These are phyloP conservation scores for Cunninghamia lanceolata DNA, from an alignment of 75 land plant species.

Conservation along the genomic window DNA sequence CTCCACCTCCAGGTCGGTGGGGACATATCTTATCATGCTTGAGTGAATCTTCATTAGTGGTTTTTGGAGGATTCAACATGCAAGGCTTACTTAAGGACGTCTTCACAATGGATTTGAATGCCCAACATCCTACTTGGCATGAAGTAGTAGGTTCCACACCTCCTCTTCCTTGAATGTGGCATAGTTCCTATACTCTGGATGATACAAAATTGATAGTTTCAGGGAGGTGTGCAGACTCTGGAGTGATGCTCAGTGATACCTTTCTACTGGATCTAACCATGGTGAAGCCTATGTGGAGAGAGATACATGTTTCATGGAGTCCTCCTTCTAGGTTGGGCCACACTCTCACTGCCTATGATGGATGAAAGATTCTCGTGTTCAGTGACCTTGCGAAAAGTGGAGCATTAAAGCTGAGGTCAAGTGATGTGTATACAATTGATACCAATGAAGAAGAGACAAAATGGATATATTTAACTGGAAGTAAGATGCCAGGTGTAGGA, in stretches of 20 bases:
- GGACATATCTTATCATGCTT: conserved; percentile 83
- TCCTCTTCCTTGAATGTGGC: conserved; percentile 89
- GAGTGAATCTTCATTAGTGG: conserved; percentile 74
- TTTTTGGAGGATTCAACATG: conserved; percentile 85
- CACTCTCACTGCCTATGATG: conserved; percentile 67
- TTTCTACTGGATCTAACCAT: conserved; percentile 71
- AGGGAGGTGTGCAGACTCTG: conserved; percentile 90
- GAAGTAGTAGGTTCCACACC: conserved; percentile 67
- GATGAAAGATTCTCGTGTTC: conserved; percentile 72
- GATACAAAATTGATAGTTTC: conserved; percentile 82
- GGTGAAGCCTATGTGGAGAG: conserved; percentile 79
- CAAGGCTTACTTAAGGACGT: conserved; percentile 84
- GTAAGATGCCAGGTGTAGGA: conserved; percentile 32
- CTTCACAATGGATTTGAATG: conserved; percentile 77
- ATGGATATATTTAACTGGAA: conserved; percentile 62
- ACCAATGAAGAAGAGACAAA: conserved; percentile 60
- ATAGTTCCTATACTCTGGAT: conserved; percentile 83
- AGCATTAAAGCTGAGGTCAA: conserved; percentile 57
- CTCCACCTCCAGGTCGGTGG: conserved; percentile 89
- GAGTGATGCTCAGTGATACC: conserved; percentile 84
- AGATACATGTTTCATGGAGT: conserved; percentile 66
- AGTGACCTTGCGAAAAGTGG: conserved; percentile 88
- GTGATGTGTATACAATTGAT: conserved; percentile 76
- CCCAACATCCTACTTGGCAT: conserved; percentile 72
- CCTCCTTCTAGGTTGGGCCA: conserved; percentile 81